phyloP scores from a whole-genome alignment of 768 basidiomycete genomes.

The Boletus reticulatus region DNA sequence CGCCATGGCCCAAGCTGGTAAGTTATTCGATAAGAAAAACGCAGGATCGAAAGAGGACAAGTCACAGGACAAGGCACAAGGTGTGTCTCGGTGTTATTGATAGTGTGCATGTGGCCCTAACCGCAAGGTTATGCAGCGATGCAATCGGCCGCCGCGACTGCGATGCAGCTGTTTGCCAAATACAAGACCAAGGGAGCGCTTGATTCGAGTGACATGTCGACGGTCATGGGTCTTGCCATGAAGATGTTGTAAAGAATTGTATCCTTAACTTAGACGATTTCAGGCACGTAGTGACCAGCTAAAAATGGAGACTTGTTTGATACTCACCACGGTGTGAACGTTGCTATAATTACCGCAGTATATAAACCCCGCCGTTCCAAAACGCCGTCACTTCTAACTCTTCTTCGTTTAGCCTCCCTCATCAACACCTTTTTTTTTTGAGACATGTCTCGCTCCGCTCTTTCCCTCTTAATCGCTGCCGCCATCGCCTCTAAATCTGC shows the following conservation, averaged over 20 bases:
- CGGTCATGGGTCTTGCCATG: constrained; percentile 26
- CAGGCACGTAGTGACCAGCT: too few relatives aligned
- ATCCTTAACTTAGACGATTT: too few relatives aligned
- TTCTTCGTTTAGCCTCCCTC: neutral
- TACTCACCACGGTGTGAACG: neutral
- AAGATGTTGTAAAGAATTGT: constrained; percentile 14
- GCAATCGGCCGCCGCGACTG: constrained; percentile 31
- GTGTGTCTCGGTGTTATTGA: constrained; percentile 2
- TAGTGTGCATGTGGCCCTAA: neutral
- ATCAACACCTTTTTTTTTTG: constrained; percentile 3
- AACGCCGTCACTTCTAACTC: neutral
- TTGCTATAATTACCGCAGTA: constrained; percentile 11
- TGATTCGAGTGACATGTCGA: constrained; percentile 30
- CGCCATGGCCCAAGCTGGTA: constrained; percentile 33
- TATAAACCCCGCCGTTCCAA: neutral
- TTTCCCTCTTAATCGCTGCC: constrained; percentile 37
- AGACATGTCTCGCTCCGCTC: constrained; percentile 50
- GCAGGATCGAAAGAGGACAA: constrained; percentile 11
- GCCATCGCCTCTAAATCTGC: constrained; percentile 27
- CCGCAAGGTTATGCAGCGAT: constrained; percentile 18
- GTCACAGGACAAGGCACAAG: constrained; percentile 26
- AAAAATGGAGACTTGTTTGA: too few relatives aligned
- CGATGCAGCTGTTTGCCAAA: constrained; percentile 26
- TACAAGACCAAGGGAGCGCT: constrained; percentile 27
- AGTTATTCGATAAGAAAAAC: constrained; percentile 33